phyloP scores from a whole-genome alignment of 257 asterid genomes.

The Solanum chilense region DNA sequence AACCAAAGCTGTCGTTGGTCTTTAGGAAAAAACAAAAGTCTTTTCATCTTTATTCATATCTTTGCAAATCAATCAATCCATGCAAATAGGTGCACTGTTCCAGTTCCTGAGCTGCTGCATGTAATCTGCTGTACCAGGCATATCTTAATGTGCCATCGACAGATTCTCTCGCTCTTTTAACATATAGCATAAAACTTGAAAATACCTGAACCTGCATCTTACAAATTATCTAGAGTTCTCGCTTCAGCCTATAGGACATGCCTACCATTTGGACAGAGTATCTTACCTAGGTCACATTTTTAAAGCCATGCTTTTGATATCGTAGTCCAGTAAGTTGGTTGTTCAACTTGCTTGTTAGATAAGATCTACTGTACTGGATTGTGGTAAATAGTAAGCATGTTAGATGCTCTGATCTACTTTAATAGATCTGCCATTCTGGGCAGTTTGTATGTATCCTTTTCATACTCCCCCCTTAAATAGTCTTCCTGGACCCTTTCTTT shows the following conservation, averaged over 20 bases:
- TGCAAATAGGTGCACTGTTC: not conserved
- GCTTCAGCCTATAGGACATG: not conserved
- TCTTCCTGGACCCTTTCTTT: not conserved
- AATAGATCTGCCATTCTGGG: not conserved
- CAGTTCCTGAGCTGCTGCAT: not conserved
- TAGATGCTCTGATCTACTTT: not conserved
- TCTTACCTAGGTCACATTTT: not conserved
- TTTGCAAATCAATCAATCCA: not conserved
- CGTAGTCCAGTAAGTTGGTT: not conserved
- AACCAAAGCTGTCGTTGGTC: not conserved
- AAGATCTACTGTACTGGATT: not conserved
- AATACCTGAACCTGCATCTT: not conserved
- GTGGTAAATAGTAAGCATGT: not conserved
- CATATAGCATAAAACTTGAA: not conserved
- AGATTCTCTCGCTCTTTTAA: not conserved
- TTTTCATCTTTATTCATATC: not conserved
- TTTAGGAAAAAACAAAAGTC: not conserved
- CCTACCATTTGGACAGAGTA: not conserved
- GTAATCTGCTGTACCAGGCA: not conserved
- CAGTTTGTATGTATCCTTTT: not conserved
- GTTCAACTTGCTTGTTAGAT: not conserved
- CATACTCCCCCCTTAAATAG: not conserved
- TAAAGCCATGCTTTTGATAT: not conserved
- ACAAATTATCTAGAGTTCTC: not conserved
- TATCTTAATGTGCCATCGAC: not conserved